Conservation (phyloP, 2,329 filamentous ascomycete genomes). For the Fusarium cicatricum region DNA sequence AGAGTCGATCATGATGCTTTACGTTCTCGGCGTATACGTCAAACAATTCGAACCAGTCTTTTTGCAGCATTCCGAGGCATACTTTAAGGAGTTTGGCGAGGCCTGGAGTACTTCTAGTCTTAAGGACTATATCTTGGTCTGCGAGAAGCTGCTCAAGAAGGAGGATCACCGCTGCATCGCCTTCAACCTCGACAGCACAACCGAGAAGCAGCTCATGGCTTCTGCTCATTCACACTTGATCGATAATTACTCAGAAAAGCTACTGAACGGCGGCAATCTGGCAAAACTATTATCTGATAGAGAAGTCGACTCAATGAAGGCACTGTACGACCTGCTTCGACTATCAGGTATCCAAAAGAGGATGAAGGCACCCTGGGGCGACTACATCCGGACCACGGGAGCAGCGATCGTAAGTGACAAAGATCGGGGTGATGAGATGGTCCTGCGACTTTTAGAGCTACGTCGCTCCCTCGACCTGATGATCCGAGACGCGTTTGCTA, state of each 20-base stretch:
- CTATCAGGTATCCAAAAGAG: slow-evolving; percentile 74
- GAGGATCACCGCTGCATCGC: slow-evolving; percentile 81
- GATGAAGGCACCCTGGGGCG: slow-evolving; percentile 76
- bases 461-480: slow-evolving; percentile 81
- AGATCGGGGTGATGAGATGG: slow-evolving; percentile 83
- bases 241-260: slow-evolving; percentile 68
- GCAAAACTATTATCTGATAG: slow-evolving; percentile 76
- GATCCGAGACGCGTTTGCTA: slow-evolving; percentile 78
- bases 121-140: slow-evolving; percentile 77
- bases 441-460: slow-evolving; percentile 80
- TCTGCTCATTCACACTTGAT: slow-evolving; percentile 79
- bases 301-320: slow-evolving; percentile 74
- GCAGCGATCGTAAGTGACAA: slow-evolving; percentile 82
- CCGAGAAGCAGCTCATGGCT: slow-evolving; percentile 78
- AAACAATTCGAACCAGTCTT: slow-evolving; percentile 82
- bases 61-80: slow-evolving; percentile 71
- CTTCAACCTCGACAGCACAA: slow-evolving; percentile 84
- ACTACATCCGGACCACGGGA: slow-evolving; percentile 81
- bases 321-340: slow-evolving; percentile 79
- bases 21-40: slow-evolving; percentile 83
- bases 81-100: slow-evolving; percentile 74
- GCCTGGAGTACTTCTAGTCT: slow-evolving; percentile 70
- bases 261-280: slow-evolving; percentile 73
- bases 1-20: slow-evolving; percentile 81
- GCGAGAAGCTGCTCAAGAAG: slow-evolving; percentile 71